phyloP scores from a whole-genome alignment of 2,329 filamentous ascomycete genomes.

The Fusarium illudens region DNA sequence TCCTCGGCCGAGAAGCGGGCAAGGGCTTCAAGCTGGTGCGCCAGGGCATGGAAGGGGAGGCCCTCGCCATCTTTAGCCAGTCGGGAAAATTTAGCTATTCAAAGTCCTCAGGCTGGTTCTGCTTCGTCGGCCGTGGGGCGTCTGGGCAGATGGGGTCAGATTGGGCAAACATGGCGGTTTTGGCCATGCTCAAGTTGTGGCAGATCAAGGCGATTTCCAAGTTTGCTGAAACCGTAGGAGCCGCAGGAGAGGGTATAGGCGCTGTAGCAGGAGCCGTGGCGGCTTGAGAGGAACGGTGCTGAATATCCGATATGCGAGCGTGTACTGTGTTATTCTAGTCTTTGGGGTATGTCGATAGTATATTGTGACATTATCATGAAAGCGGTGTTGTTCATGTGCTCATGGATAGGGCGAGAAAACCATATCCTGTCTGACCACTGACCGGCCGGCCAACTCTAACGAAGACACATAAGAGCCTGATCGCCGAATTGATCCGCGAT shows the following conservation, averaged over 20 bases:
- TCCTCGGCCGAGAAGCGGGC: background rate
- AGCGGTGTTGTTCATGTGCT: background rate
- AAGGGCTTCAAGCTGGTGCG: background rate
- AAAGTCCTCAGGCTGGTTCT: constrained; percentile 2
- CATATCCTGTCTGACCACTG: background rate
- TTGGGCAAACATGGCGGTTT: constrained; percentile 1
- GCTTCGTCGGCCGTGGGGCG: background rate
- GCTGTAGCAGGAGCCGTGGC: background rate
- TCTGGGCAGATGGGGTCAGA: constrained; percentile 6
- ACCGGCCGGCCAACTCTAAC: constrained; percentile 46
- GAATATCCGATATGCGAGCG: background rate
- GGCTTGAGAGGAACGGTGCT: background rate
- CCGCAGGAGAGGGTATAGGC: background rate
- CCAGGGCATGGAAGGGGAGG: background rate
- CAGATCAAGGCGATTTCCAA: constrained; percentile 3
- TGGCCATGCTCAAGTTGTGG: constrained; percentile 11
- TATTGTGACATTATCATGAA: background rate
- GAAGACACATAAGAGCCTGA: constrained; percentile 79
- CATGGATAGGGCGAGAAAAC: background rate
- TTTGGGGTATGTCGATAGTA: background rate
- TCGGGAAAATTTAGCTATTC: background rate
- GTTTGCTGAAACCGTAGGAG: background rate
- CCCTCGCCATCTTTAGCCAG: constrained; percentile 6
- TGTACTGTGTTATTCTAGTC: background rate
- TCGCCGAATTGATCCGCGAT: constrained; percentile 78